Conservation (phyloP, 1,284 basidiomycete species). For the Ustilago esculenta region DNA sequence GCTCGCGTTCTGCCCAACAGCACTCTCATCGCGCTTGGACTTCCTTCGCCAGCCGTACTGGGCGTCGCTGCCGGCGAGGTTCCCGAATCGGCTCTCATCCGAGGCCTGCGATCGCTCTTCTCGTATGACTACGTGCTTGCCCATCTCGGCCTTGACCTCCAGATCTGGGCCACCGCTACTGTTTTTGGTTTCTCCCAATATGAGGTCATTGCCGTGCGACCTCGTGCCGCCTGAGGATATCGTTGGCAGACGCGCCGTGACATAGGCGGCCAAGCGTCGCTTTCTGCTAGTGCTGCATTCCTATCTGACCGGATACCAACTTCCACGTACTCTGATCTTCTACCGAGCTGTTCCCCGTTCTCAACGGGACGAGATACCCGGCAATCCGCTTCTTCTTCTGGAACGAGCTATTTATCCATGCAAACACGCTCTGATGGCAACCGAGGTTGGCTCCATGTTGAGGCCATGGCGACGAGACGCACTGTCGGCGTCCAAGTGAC, state of each 20-base stretch:
- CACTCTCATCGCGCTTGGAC: slow-evolving; percentile 31
- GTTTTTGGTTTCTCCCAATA: slow-evolving; percentile 49
- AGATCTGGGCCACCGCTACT: slow-evolving; percentile 52
- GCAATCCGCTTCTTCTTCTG: neutral
- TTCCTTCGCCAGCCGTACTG: slow-evolving; percentile 37
- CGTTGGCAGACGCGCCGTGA: neutral
- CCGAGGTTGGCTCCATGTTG: no score
- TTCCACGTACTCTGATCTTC: neutral
- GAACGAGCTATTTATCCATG: neutral
- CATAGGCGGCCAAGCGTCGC: no score
- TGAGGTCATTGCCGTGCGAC: slow-evolving; percentile 47
- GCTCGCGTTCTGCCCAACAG: slow-evolving; percentile 36
- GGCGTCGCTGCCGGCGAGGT: slow-evolving; percentile 54
- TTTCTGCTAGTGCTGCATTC: slow-evolving; percentile 13
- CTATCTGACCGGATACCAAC: slow-evolving; percentile 6
- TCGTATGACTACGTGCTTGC: slow-evolving; percentile 49
- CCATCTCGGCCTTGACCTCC: slow-evolving; percentile 41
- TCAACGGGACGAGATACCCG: slow-evolving; percentile 31
- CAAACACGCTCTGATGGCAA: no score
- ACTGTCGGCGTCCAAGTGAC: no score
- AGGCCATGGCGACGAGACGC: no score
- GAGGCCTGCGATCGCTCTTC: slow-evolving; percentile 23
- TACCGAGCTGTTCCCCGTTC: slow-evolving; percentile 1
- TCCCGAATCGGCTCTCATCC: slow-evolving; percentile 35
- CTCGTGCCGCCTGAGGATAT: slow-evolving; percentile 34